Evolutionary conservation across 2,329 filamentous ascomycete genomes (phyloP).

Genomic region (Pseudogymnoascus sp.): DNA sequence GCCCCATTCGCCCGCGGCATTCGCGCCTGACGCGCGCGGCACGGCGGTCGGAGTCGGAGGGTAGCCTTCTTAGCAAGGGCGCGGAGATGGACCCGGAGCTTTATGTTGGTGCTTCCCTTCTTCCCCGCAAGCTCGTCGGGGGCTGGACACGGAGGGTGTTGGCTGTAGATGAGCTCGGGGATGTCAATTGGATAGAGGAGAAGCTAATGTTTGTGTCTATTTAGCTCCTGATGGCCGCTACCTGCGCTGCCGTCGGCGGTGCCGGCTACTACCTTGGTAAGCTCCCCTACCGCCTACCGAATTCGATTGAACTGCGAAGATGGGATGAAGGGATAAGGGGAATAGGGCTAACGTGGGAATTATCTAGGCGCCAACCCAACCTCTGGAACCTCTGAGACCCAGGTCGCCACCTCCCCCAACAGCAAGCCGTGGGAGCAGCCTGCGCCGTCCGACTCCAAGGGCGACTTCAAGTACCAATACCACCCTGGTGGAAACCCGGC

Average conservation of each 20-base stretch:
- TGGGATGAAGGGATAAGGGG: background rate
- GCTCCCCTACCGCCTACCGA: conserved; percentile 11
- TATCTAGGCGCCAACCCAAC: conserved; percentile 73
- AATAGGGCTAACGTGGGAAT: background rate
- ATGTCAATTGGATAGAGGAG: background rate
- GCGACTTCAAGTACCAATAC: conserved; percentile 55
- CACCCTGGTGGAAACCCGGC: conserved; percentile 68
- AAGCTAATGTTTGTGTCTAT: conserved; percentile 14
- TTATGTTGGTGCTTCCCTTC: conserved; percentile 45
- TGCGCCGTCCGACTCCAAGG: conserved; percentile 54
- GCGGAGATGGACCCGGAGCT: conserved; percentile 68
- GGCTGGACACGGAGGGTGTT: background rate
- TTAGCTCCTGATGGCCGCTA: conserved; percentile 84
- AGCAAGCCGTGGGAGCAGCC: conserved; percentile 85
- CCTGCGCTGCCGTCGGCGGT: conserved; percentile 80
- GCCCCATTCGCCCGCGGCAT: conserved; percentile 26
- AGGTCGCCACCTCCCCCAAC: conserved; percentile 65
- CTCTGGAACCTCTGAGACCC: conserved; percentile 70
- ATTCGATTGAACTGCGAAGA: background rate
- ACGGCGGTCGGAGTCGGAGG: conserved; percentile 33
- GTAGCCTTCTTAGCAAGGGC: conserved; percentile 53
- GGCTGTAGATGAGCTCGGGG: background rate
- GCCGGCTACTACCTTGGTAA: conserved; percentile 86
- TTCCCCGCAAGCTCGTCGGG: background rate
- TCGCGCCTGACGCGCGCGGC: conserved; percentile 29